These are phyloP conservation scores for Cyanidioschyzon merolae DNA, from an alignment of 23 red algal species.

Conservation along the genomic window DNA sequence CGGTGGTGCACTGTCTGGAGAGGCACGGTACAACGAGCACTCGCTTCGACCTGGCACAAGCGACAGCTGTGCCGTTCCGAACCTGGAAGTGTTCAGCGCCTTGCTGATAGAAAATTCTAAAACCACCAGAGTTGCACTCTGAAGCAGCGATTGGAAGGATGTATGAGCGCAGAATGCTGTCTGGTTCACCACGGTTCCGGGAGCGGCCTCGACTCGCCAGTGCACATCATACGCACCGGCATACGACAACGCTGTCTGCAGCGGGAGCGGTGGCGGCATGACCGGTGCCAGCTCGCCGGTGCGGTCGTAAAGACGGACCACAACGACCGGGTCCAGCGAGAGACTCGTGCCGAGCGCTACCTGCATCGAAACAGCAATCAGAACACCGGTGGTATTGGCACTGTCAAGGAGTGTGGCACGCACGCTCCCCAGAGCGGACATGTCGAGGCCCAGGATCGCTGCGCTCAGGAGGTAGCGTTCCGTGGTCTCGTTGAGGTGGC, in stretches of 20 bases:
- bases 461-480: not conserved
- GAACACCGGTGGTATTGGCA: not conserved
- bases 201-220: not conserved
- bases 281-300: not conserved
- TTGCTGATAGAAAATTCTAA: constrained; percentile 1
- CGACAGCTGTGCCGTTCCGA: not conserved
- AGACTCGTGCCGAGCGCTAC: not conserved
- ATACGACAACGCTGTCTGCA: not conserved
- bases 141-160: not conserved
- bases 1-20: constrained; percentile 1
- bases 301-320: not conserved
- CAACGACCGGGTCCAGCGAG: not conserved
- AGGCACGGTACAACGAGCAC: not conserved
- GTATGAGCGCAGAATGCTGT: not conserved
- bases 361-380: not conserved
- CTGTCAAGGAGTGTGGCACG: not conserved
- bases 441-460: not conserved
- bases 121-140: not conserved
- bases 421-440: not conserved
- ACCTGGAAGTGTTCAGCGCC: not conserved
- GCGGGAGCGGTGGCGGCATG: not conserved
- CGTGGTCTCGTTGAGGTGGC: not conserved
- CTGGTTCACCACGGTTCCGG: not conserved
- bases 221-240: not conserved
- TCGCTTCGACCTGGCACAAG: not conserved